These are phyloP conservation scores for Russula ochroleuca DNA, from an alignment of 768 basidiomycete species.

Conservation along the genomic window DNA sequence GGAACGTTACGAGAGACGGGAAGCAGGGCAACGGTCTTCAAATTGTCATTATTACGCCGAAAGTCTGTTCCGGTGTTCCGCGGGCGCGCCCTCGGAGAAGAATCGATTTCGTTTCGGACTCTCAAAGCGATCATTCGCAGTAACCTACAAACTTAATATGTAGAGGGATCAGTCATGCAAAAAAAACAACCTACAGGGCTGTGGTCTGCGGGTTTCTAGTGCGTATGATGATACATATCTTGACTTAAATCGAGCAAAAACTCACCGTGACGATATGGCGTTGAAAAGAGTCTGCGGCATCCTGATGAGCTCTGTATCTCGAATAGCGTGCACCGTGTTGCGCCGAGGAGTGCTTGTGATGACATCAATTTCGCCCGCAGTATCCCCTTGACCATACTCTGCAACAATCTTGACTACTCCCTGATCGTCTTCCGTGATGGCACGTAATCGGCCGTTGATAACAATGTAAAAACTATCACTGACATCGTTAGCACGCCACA, in stretches of 20 bases:
- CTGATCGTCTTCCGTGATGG: slow-evolving; percentile 73
- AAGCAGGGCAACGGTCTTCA: slow-evolving; percentile 91
- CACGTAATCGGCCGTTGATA: slow-evolving; percentile 91
- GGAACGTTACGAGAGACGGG: slow-evolving; percentile 87
- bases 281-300: slow-evolving; percentile 98
- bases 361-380: slow-evolving; percentile 95
- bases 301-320: slow-evolving; percentile 93
- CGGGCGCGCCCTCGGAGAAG: slow-evolving; percentile 48
- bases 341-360: slow-evolving; percentile 86
- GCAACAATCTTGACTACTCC: slow-evolving; percentile 78
- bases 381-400: slow-evolving; percentile 97
- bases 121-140: slow-evolving; percentile 89
- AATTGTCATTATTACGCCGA: slow-evolving; percentile 75
- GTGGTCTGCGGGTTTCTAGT: slow-evolving; percentile 78
- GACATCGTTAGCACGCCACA: slow-evolving; percentile 85
- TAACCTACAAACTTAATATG: slow-evolving; percentile 42
- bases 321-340: slow-evolving; percentile 94
- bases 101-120: slow-evolving; percentile 78
- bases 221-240: slow-evolving; percentile 10
- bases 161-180: neutral
- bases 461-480: slow-evolving; percentile 99
- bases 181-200: slow-evolving; percentile 55
- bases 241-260: neutral
- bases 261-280: slow-evolving; percentile 83
- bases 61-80: slow-evolving; percentile 54